Percentiles rank a stretch among this genome's conserved stretches.
phyloP scores from a whole-genome alignment of 345 rosid species.

The Reutealis trisperma region DNA sequence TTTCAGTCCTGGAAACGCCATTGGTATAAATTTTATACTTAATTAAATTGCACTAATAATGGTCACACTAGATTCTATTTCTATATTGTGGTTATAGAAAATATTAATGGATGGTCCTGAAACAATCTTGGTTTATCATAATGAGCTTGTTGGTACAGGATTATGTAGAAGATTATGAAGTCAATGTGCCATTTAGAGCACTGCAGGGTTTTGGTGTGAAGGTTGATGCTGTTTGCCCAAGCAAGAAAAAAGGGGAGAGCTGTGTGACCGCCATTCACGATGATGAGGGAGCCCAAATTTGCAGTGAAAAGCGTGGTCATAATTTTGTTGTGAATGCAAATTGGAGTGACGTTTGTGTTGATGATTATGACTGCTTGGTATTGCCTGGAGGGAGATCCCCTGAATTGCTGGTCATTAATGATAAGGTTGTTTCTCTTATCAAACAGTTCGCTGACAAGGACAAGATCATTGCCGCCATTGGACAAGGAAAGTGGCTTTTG shows the following conservation, averaged over 20 bases:
- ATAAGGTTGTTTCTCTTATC: conserved; percentile 42
- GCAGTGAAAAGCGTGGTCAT: conserved; percentile 53
- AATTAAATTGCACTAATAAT: background rate
- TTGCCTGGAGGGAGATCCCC: conserved; percentile 59
- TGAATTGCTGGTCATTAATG: conserved; percentile 46
- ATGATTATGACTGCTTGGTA: conserved; percentile 49
- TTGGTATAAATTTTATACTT: background rate
- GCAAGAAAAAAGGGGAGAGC: conserved; percentile 49
- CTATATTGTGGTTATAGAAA: too few species aligned
- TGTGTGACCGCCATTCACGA: conserved; percentile 50
- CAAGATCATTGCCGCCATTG: conserved; percentile 47
- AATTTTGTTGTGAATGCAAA: conserved; percentile 41
- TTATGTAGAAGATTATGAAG: conserved; percentile 50
- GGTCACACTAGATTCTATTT: too few species aligned
- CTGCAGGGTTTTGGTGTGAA: conserved; percentile 52
- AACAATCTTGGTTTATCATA: too few species aligned
- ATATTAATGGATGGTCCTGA: too few species aligned
- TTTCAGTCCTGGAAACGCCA: too few species aligned
- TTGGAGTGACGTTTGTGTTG: conserved; percentile 41
- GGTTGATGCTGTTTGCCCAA: conserved; percentile 47
- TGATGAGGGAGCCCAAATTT: conserved; percentile 41
- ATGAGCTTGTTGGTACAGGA: conserved; percentile 27
- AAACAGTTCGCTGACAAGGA: conserved; percentile 37
- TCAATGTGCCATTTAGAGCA: conserved; percentile 50
- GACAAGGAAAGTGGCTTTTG: conserved; percentile 50